Base-by-base conservation (phyloP, 2,329 filamentous ascomycete genomes). In the Alternaria gansuensis region DNA sequence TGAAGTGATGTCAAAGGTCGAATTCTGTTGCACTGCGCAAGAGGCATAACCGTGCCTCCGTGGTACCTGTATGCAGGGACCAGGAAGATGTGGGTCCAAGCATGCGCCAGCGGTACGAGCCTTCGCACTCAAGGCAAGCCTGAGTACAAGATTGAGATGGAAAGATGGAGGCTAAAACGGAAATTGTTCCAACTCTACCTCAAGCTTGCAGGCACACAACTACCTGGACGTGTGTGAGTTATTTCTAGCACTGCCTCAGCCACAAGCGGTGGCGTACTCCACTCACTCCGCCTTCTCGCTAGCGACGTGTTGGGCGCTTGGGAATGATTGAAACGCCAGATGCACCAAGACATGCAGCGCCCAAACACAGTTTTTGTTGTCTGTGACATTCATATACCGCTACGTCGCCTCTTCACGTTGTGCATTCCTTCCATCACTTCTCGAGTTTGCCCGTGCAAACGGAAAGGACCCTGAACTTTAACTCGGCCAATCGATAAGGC, bases 41-140 rank as follows among this genome's bases (percentile, higher is more conserved):
- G 37, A 41, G 56, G 29, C 24, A 9, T 52, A 29, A 62, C 34
- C 39, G 21, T n/a, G 41, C 10, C 13, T n/a, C 13, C 13, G 24
- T 60, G 51, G 54, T 36, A 49, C 66, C 21, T 31, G 53, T 56
- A 71, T 71, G 66, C 68, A 72, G 70, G 66, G 70, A 62, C 67
- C 49, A 54, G 37, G 26, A 24, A 37, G 37, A 23, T 33, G 52
- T 54, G 13, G 28, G 54, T 31, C 58, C 51, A 39, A 33, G 31
- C 39, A 49, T 56, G 48, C 54, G 36, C 57, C 51, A 58, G 53
- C 14, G 21, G 23, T 17, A 2, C 14, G 29, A 29, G 11, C 23
- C 31, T 17, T n/a, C 5, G 17, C 21, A 14, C 13, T 28, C 21
- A 29, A 29, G 14, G 31, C 11, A 40, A 14, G 14, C 5, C 3